These are phyloP conservation scores for Oryza glaberrima DNA, from an alignment of 176 grass and related monocot species.

Conservation along the genomic window DNA sequence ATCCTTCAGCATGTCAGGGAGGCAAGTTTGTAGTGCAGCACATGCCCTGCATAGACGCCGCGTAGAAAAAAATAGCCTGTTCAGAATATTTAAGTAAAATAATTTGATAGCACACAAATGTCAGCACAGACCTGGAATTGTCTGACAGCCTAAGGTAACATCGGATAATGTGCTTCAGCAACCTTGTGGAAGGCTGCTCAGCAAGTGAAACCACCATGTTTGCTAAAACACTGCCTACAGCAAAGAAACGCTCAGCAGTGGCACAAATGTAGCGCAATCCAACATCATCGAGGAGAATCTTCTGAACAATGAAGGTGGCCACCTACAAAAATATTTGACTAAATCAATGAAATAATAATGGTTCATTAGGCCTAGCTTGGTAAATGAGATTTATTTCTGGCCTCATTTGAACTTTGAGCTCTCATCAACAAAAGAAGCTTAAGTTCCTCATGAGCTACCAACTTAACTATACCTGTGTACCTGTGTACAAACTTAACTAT, in stretches of 20 bases:
- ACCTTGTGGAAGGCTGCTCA: slow-evolving; percentile 93
- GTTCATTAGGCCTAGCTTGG: neutral
- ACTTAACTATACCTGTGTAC: neutral
- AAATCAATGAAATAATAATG: slow-evolving; percentile 28
- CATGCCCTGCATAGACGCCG: slow-evolving; percentile 60
- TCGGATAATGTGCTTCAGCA: slow-evolving; percentile 95
- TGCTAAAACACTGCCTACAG: slow-evolving; percentile 89
- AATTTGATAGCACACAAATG: slow-evolving; percentile 20
- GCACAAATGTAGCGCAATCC: slow-evolving; percentile 92
- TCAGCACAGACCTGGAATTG: slow-evolving; percentile 71
- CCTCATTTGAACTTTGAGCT: neutral
- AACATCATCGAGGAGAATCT: slow-evolving; percentile 96
- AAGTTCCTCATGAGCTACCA: neutral
- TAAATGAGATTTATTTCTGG: neutral
- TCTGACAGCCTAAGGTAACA: slow-evolving; percentile 99
- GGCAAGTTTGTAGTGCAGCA: slow-evolving; percentile 81
- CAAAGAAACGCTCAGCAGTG: slow-evolving; percentile 94
- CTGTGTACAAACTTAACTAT: neutral
- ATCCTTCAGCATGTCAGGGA: slow-evolving; percentile 92
- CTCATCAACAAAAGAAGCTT: neutral
- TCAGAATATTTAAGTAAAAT: neutral
- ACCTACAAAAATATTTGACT: slow-evolving; percentile 55
- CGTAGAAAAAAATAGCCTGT: neutral
- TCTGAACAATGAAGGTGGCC: slow-evolving; percentile 99
- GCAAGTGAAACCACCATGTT: slow-evolving; percentile 95